A percentile compares a stretch with the other conserved stretches of the same genome.
Conservation (phyloP, 164 flowering plant genomes). For the Liriodendron chinense region DNA sequence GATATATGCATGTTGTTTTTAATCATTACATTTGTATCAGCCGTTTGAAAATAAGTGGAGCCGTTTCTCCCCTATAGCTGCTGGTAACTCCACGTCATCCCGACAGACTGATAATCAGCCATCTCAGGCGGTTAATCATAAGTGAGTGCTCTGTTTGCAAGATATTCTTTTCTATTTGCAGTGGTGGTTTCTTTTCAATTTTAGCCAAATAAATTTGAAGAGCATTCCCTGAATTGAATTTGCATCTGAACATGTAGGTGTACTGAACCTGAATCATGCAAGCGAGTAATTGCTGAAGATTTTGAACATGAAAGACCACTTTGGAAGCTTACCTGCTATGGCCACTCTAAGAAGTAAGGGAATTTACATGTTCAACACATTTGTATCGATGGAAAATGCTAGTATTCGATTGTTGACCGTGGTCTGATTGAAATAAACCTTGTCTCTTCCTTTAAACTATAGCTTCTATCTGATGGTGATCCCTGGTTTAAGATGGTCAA, state of each 20-base stretch:
- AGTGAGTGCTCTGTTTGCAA: conserved; percentile 35
- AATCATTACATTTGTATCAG: conserved; percentile 27
- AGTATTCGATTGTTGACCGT: neutral
- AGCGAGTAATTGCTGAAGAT: conserved; percentile 61
- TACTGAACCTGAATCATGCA: conserved; percentile 75
- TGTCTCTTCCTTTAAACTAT: neutral
- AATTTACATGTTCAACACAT: no score
- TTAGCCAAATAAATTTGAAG: neutral
- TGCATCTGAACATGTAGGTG: conserved; percentile 45
- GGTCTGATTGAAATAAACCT: neutral
- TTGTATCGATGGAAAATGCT: neutral
- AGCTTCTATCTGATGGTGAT: neutral
- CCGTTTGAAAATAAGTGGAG: conserved; percentile 84
- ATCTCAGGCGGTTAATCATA: conserved; percentile 41
- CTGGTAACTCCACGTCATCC: conserved; percentile 28
- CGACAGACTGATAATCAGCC: conserved; percentile 44
- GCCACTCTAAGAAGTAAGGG: conserved; percentile 55
- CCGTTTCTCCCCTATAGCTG: conserved; percentile 37
- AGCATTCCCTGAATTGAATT: neutral
- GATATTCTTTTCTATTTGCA: neutral
- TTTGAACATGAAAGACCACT: conserved; percentile 71
- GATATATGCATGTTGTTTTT: neutral
- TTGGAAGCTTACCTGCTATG: conserved; percentile 91
- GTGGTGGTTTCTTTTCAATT: neutral
- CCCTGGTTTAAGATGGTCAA: neutral